phyloP scores from a whole-genome alignment of 768 basidiomycete genomes.

The Xerocomellus amylosporus region DNA sequence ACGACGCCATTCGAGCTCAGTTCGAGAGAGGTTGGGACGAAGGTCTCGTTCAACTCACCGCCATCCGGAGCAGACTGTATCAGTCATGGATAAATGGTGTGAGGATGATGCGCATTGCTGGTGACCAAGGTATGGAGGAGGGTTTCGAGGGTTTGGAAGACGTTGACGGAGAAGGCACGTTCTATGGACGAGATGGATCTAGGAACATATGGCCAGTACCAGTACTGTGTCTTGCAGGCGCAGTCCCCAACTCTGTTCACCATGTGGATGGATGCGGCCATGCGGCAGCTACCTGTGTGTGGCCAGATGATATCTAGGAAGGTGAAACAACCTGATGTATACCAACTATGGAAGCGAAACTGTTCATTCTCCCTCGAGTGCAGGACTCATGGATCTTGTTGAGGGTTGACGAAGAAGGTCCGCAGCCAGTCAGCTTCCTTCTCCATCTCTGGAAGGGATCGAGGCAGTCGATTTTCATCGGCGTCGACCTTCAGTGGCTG shows the following conservation, averaged over 20 bases:
- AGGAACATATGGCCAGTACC: slow-evolving; percentile 24
- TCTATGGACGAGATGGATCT: slow-evolving; percentile 17
- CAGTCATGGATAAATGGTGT: slow-evolving; percentile 48
- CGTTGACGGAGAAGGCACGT: slow-evolving; percentile 28
- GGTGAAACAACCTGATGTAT: not conserved
- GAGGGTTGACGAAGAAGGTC: slow-evolving; percentile 43
- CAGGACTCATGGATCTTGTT: not conserved
- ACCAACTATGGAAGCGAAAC: not conserved
- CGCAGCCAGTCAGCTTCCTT: slow-evolving; percentile 70
- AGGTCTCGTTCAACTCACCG: slow-evolving; percentile 52
- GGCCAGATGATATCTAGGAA: slow-evolving; percentile 33
- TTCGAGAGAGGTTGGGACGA: slow-evolving; percentile 65
- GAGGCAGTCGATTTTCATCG: slow-evolving; percentile 63
- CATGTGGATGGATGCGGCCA: slow-evolving; percentile 42
- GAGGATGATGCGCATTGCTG: slow-evolving; percentile 41
- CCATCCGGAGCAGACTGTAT: slow-evolving; percentile 44
- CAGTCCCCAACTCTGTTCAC: slow-evolving; percentile 14
- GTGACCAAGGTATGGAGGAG: slow-evolving; percentile 27
- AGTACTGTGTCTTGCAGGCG: slow-evolving; percentile 41
- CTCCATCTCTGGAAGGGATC: slow-evolving; percentile 74
- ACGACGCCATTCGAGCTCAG: slow-evolving; percentile 42
- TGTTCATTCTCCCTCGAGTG: not conserved
- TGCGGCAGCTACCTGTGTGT: slow-evolving; percentile 31
- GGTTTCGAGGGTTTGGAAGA: slow-evolving; percentile 36
- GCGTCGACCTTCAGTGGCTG: slow-evolving; percentile 57